A percentile compares a stretch with the other conserved stretches of the same genome.
Evolutionary conservation across 2,329 filamentous ascomycete genomes (phyloP).

Genomic region (Thermoascus crustaceus): DNA sequence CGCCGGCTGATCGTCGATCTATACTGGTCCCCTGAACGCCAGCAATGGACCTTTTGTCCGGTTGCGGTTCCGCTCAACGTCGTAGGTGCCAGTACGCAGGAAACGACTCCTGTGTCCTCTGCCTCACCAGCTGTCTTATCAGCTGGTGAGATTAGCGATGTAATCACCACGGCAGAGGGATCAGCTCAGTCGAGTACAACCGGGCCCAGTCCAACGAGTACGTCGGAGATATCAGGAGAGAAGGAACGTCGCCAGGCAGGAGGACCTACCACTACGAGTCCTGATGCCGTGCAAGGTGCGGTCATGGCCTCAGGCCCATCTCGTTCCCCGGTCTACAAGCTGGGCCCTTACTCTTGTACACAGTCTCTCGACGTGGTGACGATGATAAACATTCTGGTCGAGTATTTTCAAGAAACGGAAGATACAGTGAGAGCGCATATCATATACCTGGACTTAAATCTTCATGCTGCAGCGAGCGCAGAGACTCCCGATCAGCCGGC

Average conservation of each 20-base stretch:
- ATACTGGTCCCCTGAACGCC: constrained; percentile 53
- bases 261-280: background rate
- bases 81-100: constrained; percentile 15
- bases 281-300: background rate
- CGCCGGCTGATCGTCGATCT: constrained; percentile 51
- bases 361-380: constrained; percentile 43
- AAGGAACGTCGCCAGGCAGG: background rate
- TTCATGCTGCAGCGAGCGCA: constrained; percentile 48
- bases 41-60: constrained; percentile 54
- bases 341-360: constrained; percentile 51
- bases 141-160: constrained; percentile 8
- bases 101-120: constrained; percentile 13
- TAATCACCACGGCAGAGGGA: background rate
- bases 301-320: constrained; percentile 11
- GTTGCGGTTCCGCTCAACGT: constrained; percentile 39
- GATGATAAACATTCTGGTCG: constrained; percentile 43
- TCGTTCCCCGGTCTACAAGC: constrained; percentile 31
- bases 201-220: no score
- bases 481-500: constrained; percentile 36
- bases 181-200: no score
- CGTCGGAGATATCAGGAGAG: no score
- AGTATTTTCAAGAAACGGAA: constrained; percentile 46
- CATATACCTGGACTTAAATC: constrained; percentile 48
- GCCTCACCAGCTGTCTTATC: constrained; percentile 16
- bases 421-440: constrained; percentile 49